phyloP scores from a whole-genome alignment of 2,329 filamentous ascomycete genomes.

The Penicillium paneum region DNA sequence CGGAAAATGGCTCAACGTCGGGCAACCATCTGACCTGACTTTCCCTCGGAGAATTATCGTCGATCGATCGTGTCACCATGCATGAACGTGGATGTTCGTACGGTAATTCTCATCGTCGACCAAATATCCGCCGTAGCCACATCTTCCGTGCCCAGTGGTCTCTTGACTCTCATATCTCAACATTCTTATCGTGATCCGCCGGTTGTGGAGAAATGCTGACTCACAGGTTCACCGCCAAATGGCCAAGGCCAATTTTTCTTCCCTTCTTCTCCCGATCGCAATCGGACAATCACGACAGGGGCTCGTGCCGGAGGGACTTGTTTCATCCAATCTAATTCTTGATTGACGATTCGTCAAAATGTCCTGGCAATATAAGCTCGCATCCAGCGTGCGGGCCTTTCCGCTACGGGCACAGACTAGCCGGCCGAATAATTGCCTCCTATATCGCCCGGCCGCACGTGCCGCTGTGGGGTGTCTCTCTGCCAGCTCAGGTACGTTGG shows the following conservation, averaged over 20 bases:
- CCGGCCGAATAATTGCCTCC: slow-evolving; percentile 32
- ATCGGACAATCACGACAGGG: slow-evolving; percentile 3
- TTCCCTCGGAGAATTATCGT: slow-evolving; percentile 3
- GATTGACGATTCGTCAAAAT: slow-evolving; percentile 14
- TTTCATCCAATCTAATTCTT: not conserved
- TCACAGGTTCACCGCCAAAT: slow-evolving; percentile 25
- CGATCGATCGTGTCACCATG: not conserved
- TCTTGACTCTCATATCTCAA: not conserved
- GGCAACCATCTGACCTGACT: not conserved
- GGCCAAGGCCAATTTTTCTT: slow-evolving; percentile 9
- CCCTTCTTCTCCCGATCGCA: slow-evolving; percentile 9
- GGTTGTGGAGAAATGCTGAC: slow-evolving; percentile 20
- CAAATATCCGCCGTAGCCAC: not conserved
- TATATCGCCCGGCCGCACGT: slow-evolving; percentile 23
- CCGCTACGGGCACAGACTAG: slow-evolving; percentile 28
- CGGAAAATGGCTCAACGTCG: not conserved
- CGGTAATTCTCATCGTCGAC: not conserved
- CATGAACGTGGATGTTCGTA: not conserved
- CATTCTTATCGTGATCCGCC: slow-evolving; percentile 1
- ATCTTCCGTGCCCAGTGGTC: not conserved
- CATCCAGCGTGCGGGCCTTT: slow-evolving; percentile 30
- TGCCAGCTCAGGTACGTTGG: slow-evolving; percentile 29
- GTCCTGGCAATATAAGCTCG: slow-evolving; percentile 33
- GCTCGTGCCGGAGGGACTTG: slow-evolving; percentile 2
- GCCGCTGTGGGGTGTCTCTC: slow-evolving; percentile 22